Evolutionary conservation across 2,329 filamentous ascomycete genomes (phyloP).

Genomic region (Graphilbum sp.): DNA sequence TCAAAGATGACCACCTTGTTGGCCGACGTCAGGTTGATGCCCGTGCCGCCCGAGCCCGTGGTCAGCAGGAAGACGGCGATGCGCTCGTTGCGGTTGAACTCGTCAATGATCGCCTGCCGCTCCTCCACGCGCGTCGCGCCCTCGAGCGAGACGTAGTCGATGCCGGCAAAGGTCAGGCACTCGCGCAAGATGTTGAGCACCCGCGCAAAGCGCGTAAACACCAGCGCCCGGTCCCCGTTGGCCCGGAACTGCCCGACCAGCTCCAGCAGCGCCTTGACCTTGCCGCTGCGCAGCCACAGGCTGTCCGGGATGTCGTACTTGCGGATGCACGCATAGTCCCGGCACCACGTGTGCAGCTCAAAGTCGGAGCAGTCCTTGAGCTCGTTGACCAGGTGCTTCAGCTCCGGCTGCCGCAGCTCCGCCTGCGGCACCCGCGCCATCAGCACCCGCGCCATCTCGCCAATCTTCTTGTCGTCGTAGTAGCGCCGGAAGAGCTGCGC

Average conservation of each 20-base stretch:
- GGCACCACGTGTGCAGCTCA: conserved; percentile 48
- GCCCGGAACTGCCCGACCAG: conserved; percentile 56
- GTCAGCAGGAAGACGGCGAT: conserved; percentile 89
- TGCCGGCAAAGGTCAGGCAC: conserved; percentile 55
- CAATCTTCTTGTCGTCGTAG: conserved; percentile 59
- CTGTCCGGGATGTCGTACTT: conserved; percentile 35
- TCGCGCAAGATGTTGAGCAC: conserved; percentile 81
- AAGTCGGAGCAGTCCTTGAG: conserved; percentile 45
- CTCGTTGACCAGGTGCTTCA: conserved; percentile 36
- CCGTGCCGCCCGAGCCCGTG: conserved; percentile 88
- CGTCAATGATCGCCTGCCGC: conserved; percentile 75
- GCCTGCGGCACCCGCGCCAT: conserved; percentile 48
- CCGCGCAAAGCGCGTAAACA: conserved; percentile 88
- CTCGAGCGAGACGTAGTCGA: conserved; percentile 74
- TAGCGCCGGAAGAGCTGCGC: conserved; percentile 71
- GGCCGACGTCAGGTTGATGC: conserved; percentile 86
- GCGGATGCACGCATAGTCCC: conserved; percentile 38
- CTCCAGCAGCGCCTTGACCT: conserved; percentile 65
- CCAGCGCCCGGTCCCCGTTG: conserved; percentile 71
- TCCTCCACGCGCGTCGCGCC: conserved; percentile 68
- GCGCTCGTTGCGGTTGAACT: conserved; percentile 57
- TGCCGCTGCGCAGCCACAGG: conserved; percentile 53
- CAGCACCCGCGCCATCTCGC: conserved; percentile 56
- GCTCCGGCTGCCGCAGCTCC: conserved; percentile 34
- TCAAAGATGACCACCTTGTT: conserved; percentile 99